A percentile compares a stretch with the other conserved stretches of the same genome.
phyloP scores from a whole-genome alignment of 306 rosid genomes.

The Prunus dulcis region DNA sequence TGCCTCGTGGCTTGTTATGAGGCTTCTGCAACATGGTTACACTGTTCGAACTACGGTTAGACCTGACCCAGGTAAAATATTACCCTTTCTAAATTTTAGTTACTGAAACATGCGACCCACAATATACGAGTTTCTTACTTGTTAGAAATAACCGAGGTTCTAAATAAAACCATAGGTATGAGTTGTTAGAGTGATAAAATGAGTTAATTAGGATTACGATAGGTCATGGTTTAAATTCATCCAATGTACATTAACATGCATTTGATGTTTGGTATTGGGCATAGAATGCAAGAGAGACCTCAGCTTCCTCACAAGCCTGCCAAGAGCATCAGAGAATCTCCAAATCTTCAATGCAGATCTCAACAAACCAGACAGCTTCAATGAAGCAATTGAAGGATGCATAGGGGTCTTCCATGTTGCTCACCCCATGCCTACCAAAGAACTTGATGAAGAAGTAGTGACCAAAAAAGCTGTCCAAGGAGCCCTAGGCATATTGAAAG shows the following conservation, averaged over 20 bases:
- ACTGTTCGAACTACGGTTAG: conserved; percentile 41
- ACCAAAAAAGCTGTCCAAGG: conserved; percentile 45
- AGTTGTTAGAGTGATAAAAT: too few relatives aligned
- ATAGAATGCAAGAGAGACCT: conserved; percentile 30
- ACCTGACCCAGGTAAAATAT: conserved; percentile 16
- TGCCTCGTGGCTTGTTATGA: conserved; percentile 52
- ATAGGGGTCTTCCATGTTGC: conserved; percentile 59
- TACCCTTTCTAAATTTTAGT: neutral
- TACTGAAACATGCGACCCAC: neutral
- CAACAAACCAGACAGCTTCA: conserved; percentile 44
- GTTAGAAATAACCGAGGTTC: too few relatives aligned
- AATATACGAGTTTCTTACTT: too few relatives aligned
- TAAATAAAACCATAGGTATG: too few relatives aligned
- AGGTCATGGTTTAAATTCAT: neutral
- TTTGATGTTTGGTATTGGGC: neutral
- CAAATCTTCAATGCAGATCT: conserved; percentile 48
- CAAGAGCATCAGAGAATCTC: conserved; percentile 49
- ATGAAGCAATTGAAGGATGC: conserved; percentile 49
- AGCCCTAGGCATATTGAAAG: conserved; percentile 48
- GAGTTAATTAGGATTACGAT: too few relatives aligned
- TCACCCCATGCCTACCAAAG: conserved; percentile 19
- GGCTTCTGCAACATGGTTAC: conserved; percentile 48
- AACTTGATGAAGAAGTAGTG: conserved; percentile 41
- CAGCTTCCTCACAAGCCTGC: conserved; percentile 45
- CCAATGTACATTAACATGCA: neutral